Evolutionary conservation across 2,329 filamentous ascomycete genomes (phyloP), one percentile per base, ranked within the genome.

Genomic region (Paracamarosporium sp.): DNA sequence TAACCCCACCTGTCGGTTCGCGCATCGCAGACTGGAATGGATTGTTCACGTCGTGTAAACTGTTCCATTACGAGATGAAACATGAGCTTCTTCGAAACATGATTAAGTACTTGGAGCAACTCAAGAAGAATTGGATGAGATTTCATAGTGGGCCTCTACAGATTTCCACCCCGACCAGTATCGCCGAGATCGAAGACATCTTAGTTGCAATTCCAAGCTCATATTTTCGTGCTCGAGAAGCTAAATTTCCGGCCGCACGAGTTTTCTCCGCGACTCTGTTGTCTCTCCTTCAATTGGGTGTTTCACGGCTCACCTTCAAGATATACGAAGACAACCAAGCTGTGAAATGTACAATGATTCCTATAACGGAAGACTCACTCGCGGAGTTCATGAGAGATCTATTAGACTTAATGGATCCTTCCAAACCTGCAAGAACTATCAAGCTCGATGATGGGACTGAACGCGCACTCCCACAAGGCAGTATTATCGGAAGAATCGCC

Each of bases 31-130:
- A 50, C 28, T 50, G 47, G 47, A 38, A 15, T 28, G 47, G 47
- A 22, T 4, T 50, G 20, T 40, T 38, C 24, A n/a, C 40, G 6
- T 50, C 47, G 25, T 50, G 47, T 15, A 50, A 40, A 17, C 33
- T n/a, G 9, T 20, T 50, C 15, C 31, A 50, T 12, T 30, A 38
- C 47, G 47, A 50, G 31, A 50, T 50, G 47, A 50, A 50, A 35
- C 33, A 50, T 28, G 47, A 50, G 22, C 33, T 50, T 20, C 15
- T 50, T 13, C 47, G 47, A 12, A 50, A 40, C 24, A 50, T 40
- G 33, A 20, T 20, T 12, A 40, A 24, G 13, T 50, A 50, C 31
- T 20, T 50, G 20, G 33, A 50, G 5, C 33, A 28, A 12, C 28
- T 50, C 2, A n/a, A 28, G 8, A 12, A 12, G 4, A 22, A 50